Conservation (phyloP, 2,329 filamentous ascomycete genomes). For the Fusarium protoensiforme region DNA sequence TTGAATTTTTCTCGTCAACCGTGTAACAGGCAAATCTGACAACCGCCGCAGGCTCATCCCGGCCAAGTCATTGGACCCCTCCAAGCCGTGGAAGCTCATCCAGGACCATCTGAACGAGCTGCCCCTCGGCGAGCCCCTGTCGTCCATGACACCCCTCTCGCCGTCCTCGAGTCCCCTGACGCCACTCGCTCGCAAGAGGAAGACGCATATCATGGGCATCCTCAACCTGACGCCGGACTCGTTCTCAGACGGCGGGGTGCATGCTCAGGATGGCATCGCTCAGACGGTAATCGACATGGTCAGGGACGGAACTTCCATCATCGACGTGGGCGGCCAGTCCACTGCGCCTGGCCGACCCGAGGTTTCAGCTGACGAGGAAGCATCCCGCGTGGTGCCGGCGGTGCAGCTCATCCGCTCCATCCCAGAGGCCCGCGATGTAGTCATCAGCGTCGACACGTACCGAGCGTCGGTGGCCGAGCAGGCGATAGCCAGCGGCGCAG, state of each 20-base stretch:
- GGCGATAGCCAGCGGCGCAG: conserved; percentile 81
- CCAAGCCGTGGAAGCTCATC: conserved; percentile 69
- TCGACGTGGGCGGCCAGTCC: conserved; percentile 94
- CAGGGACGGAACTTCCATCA: conserved; percentile 78
- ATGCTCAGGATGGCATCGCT: conserved; percentile 66
- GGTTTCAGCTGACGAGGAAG: conserved; percentile 78
- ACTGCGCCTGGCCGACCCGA: conserved; percentile 81
- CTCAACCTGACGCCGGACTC: conserved; percentile 96
- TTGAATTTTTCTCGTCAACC: not conserved
- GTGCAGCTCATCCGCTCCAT: conserved; percentile 77
- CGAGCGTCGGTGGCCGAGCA: conserved; percentile 83
- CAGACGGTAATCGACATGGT: conserved; percentile 72
- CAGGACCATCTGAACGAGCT: conserved; percentile 72
- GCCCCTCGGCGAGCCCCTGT: conserved; percentile 61
- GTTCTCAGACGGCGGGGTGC: conserved; percentile 88
- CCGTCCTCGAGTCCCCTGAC: conserved; percentile 62
- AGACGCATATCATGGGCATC: conserved; percentile 90
- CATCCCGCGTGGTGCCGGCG: conserved; percentile 81
- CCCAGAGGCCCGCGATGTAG: conserved; percentile 70
- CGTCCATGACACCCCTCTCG: conserved; percentile 68
- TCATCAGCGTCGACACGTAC: conserved; percentile 93
- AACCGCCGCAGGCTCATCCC: conserved; percentile 62
- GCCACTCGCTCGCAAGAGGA: conserved; percentile 66
- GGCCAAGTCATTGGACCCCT: conserved; percentile 61
- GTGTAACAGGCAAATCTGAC: conserved; percentile 1